A percentile compares a stretch with the other conserved stretches of the same genome.
Conservation (phyloP, 257 asterid genomes). For the Rehmannia glutinosa region DNA sequence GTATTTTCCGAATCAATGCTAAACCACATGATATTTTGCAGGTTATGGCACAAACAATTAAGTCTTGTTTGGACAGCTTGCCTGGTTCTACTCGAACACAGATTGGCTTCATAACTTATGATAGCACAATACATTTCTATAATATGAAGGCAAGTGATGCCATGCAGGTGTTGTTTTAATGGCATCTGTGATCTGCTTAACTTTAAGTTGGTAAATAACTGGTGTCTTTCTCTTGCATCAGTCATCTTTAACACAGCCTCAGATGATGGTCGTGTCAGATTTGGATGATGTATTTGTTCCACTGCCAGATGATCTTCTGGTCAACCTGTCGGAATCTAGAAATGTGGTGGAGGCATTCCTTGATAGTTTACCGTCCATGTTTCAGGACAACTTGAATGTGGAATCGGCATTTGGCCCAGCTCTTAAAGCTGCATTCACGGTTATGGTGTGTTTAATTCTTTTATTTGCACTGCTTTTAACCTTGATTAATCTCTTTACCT, state of each 20-base stretch:
- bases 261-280: constrained; percentile 81
- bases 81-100: constrained; percentile 90
- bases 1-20: constrained; percentile 6
- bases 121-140: constrained; percentile 86
- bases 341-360: constrained; percentile 83
- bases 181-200: constrained; percentile 5
- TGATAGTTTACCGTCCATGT: constrained; percentile 82
- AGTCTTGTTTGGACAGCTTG: constrained; percentile 76
- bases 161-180: constrained; percentile 2
- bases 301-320: constrained; percentile 86
- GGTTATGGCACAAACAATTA: constrained; percentile 84
- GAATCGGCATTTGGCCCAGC: constrained; percentile 99
- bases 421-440: constrained; percentile 75
- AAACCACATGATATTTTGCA: constrained; percentile 31
- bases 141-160: constrained; percentile 72
- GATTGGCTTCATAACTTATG: constrained; percentile 87
- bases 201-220: constrained; percentile 16
- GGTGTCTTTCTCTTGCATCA: constrained; percentile 35
- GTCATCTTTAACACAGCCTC: constrained; percentile 77
- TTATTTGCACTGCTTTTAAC: not conserved
- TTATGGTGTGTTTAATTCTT: constrained; percentile 60
- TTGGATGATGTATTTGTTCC: constrained; percentile 64
- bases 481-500: constrained; percentile 4
- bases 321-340: constrained; percentile 88
- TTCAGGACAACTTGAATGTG: constrained; percentile 70